A percentile compares a stretch with the other conserved stretches of the same genome.
Evolutionary conservation across 768 basidiomycete species (phyloP).

Genomic region (Psilocybe tampanensis): DNA sequence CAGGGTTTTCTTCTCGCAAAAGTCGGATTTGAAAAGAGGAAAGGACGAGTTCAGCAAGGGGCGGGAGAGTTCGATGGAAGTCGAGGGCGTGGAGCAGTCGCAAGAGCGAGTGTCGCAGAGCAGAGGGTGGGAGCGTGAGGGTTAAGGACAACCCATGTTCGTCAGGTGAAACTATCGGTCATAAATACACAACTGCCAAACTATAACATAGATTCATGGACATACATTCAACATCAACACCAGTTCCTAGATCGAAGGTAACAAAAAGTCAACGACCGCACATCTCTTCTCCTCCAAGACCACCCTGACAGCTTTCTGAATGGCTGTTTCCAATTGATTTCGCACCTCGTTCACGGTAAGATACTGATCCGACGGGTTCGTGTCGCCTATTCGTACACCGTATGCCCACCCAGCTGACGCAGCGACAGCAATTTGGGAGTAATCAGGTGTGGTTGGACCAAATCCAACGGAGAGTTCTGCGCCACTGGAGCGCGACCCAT

Average conservation of each 20-base stretch:
- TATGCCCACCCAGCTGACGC: conserved; percentile 73
- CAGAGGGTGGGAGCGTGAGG: no score
- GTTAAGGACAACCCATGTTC: no score
- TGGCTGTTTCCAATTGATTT: conserved; percentile 22
- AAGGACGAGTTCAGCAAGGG: no score
- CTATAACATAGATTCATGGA: no score
- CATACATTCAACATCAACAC: no score
- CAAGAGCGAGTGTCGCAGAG: no score
- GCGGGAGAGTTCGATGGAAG: no score
- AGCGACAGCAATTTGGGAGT: conserved; percentile 62
- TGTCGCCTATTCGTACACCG: conserved; percentile 40
- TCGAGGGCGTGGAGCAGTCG: no score
- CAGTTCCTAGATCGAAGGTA: conserved; percentile 44
- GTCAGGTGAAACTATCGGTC: no score
- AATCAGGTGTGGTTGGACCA: conserved; percentile 63
- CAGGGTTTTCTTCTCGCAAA: no score
- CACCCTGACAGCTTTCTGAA: conserved; percentile 53
- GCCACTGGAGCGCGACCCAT: conserved; percentile 48
- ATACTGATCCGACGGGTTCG: conserved; percentile 10
- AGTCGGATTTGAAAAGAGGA: no score
- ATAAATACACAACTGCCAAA: no score
- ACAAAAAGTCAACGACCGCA: conserved; percentile 65
- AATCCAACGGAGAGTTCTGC: conserved; percentile 63
- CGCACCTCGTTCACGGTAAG: conserved; percentile 12
- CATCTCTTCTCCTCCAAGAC: conserved; percentile 62